Evolutionary conservation across 2,329 filamentous ascomycete species (phyloP).

Genomic region (Blastomyces parvus): DNA sequence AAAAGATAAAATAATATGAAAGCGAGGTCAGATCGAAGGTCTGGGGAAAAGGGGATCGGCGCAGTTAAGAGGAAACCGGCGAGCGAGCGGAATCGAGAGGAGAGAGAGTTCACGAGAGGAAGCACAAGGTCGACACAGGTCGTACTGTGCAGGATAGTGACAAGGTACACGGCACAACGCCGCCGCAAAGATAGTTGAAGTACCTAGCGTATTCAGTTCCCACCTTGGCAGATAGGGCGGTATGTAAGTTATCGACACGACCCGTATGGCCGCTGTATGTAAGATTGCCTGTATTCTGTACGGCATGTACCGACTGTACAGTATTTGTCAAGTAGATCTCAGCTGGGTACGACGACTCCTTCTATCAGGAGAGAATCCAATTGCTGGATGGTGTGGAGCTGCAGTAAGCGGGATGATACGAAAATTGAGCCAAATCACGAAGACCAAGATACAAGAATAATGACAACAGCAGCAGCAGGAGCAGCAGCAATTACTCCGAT

Average conservation of each 20-base stretch:
- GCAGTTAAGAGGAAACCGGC: constrained; percentile 4
- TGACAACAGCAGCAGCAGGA: background rate
- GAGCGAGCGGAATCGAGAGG: background rate
- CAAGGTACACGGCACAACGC: constrained; percentile 2
- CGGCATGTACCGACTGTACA: background rate
- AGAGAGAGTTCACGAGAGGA: background rate
- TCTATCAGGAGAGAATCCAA: no score
- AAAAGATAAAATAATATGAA: constrained; percentile 3
- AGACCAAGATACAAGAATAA: background rate
- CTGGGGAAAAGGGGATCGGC: constrained; percentile 10
- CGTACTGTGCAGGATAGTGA: constrained; percentile 1
- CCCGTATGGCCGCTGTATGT: background rate
- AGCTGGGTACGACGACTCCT: background rate
- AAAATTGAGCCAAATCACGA: background rate
- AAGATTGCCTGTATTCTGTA: background rate
- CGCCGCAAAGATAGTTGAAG: background rate
- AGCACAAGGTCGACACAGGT: background rate
- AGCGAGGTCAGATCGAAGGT: constrained; percentile 7
- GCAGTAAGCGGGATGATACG: background rate
- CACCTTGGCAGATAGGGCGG: constrained; percentile 1
- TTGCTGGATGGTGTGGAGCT: background rate
- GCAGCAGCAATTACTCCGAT: no score
- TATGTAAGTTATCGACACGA: background rate
- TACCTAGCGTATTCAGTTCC: background rate
- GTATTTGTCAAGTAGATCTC: background rate